A percentile compares a stretch with the other conserved stretches of the same genome.
phyloP scores from a whole-genome alignment of 768 basidiomycete genomes.

The Amanita rimosa region DNA sequence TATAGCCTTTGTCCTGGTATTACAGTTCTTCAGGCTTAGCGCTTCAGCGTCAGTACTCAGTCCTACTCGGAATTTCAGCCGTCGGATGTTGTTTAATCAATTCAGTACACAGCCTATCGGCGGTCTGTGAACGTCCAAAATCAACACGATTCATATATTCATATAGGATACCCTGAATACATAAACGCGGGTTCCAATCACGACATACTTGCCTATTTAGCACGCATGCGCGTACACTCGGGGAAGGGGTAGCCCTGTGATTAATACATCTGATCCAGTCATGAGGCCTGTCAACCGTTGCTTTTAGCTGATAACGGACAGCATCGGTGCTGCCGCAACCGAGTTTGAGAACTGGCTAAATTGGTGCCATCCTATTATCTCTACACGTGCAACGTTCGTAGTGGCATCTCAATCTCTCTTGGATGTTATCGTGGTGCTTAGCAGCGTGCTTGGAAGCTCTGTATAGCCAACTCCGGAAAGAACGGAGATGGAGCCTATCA shows the following conservation, averaged over 20 bases:
- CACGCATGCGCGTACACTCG: background rate
- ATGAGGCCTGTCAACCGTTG: background rate
- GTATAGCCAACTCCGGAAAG: slow-evolving; percentile 50
- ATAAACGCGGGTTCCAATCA: slow-evolving; percentile 1
- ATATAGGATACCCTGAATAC: background rate
- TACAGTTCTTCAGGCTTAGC: too few relatives aligned
- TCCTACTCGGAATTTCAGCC: background rate
- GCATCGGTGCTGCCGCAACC: background rate
- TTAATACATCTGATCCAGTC: background rate
- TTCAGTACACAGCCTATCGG: background rate
- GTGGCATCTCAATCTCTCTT: slow-evolving; percentile 35
- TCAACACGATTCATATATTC: background rate
- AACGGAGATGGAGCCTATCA: slow-evolving; percentile 56
- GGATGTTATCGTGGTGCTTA: slow-evolving; percentile 41
- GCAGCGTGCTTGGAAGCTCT: slow-evolving; percentile 64
- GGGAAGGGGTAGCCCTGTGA: slow-evolving; percentile 3
- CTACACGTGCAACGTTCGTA: background rate
- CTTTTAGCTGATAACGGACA: background rate
- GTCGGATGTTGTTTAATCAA: background rate
- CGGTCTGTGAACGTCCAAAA: background rate
- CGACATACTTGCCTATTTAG: background rate
- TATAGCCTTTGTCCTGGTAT: slow-evolving; percentile 2
- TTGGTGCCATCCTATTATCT: background rate
- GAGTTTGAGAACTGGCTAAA: background rate
- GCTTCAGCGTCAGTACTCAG: background rate